These are phyloP conservation scores for Amylostereum areolatum DNA, from an alignment of 1,284 basidiomycete genomes.

Conservation along the genomic window DNA sequence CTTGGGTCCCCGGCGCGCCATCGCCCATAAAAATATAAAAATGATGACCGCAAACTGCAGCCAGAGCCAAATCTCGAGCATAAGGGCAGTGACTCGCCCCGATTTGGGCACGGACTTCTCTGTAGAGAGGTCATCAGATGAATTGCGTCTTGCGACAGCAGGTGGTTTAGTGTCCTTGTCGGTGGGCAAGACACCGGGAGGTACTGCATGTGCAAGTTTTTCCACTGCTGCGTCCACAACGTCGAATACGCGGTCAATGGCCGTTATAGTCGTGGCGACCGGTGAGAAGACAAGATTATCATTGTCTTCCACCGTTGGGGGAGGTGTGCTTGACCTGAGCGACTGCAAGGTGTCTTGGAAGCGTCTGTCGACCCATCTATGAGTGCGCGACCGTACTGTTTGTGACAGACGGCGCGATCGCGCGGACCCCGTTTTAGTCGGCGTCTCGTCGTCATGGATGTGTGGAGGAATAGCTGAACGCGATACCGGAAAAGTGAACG, in stretches of 20 bases:
- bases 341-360: slow-evolving; percentile 26
- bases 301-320: not conserved
- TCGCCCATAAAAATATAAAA: slow-evolving; percentile 68
- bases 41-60: slow-evolving; percentile 70
- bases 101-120: slow-evolving; percentile 16
- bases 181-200: no score
- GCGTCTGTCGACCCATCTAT: slow-evolving; percentile 48
- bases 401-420: slow-evolving; percentile 44
- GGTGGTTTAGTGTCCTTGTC: no score
- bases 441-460: slow-evolving; percentile 10
- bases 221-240: slow-evolving; percentile 16
- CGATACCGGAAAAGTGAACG: not conserved
- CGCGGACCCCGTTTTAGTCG: slow-evolving; percentile 12
- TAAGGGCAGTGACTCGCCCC: slow-evolving; percentile 37
- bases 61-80: slow-evolving; percentile 76
- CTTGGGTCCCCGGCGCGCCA: slow-evolving; percentile 71
- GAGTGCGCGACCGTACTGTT: slow-evolving; percentile 45
- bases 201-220: not conserved
- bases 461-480: not conserved
- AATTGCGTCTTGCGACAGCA: slow-evolving; percentile 1
- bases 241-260: slow-evolving; percentile 9
- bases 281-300: not conserved
- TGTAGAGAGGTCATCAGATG: slow-evolving; percentile 3
- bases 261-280: not conserved
- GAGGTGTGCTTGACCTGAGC: slow-evolving; percentile 3